These are phyloP conservation scores for Candida succiphila DNA, from an alignment of 805 yeast genomes.

Conservation along the genomic window DNA sequence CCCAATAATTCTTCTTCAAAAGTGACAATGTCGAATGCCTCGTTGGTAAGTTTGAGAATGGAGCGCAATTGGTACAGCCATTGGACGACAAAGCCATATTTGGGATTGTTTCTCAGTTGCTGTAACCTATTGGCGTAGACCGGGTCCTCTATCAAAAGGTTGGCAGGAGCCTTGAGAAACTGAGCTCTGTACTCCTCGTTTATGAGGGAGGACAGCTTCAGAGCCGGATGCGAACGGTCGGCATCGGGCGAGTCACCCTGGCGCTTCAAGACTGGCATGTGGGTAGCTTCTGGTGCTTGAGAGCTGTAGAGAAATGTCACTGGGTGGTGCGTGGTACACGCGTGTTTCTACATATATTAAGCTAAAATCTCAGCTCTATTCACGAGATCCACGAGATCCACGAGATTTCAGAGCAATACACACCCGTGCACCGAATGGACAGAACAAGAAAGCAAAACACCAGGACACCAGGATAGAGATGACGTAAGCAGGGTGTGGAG, in stretches of 20 bases:
- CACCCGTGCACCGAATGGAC: no score
- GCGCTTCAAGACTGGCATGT: background rate
- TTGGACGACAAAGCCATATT: constrained; percentile 32
- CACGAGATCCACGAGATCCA: no score
- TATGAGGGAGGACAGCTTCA: constrained; percentile 16
- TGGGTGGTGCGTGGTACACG: no score
- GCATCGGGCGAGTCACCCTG: no score
- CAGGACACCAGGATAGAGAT: no score
- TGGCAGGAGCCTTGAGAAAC: constrained; percentile 28
- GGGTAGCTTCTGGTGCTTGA: no score
- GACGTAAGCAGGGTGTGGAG: no score
- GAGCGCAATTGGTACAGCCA: constrained; percentile 51
- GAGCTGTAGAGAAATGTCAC: no score
- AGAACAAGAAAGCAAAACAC: no score
- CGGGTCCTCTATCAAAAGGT: constrained; percentile 27
- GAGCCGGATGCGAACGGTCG: constrained; percentile 20
- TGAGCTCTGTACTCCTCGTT: constrained; percentile 26
- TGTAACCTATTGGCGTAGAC: constrained; percentile 19
- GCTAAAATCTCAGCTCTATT: no score
- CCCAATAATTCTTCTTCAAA: constrained; percentile 55
- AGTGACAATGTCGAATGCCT: constrained; percentile 45
- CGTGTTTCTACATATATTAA: no score
- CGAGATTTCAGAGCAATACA: no score
- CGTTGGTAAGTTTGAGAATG: constrained; percentile 36
- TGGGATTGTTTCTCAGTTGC: constrained; percentile 25